Conservation (phyloP, 2,329 filamentous ascomycete genomes). For the Gyromitra esculenta region DNA sequence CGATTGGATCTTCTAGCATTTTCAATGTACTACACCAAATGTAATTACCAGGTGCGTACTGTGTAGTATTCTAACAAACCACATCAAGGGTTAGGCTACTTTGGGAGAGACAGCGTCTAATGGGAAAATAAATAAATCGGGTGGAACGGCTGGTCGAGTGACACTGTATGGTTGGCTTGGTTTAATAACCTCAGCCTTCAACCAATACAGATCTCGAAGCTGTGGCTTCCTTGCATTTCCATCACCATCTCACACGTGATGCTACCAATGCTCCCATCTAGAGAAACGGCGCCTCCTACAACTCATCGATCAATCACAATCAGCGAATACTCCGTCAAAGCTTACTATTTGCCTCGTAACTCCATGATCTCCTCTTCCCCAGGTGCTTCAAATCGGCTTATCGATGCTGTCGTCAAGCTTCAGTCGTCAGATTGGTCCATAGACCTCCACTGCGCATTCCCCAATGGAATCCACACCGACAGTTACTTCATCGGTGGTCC, state of each 20-base stretch:
- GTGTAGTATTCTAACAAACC: too few relatives aligned
- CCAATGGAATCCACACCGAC: constrained; percentile 6
- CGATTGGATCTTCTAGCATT: too few relatives aligned
- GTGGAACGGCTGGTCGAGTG: not conserved
- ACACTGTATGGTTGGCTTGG: not conserved
- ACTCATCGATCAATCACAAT: not conserved
- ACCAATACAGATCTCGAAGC: not conserved
- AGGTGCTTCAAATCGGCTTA: constrained; percentile 6
- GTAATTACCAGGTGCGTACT: too few relatives aligned
- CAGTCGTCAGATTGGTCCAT: constrained; percentile 20
- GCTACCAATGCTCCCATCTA: not conserved
- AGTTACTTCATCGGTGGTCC: constrained; percentile 13
- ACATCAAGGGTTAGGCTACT: too few relatives aligned
- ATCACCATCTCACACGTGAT: not conserved
- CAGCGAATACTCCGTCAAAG: constrained; percentile 20
- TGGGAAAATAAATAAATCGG: too few relatives aligned
- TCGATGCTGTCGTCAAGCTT: constrained; percentile 14
- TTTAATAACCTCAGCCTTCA: not conserved
- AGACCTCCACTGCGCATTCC: constrained; percentile 12
- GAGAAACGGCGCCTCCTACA: not conserved
- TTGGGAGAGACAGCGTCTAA: too few relatives aligned
- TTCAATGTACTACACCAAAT: too few relatives aligned
- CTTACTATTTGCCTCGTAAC: constrained; percentile 11
- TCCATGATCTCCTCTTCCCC: not conserved
- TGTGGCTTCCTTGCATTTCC: not conserved